Conservation (phyloP, 257 asterid genomes). For the Eucommia ulmoides region DNA sequence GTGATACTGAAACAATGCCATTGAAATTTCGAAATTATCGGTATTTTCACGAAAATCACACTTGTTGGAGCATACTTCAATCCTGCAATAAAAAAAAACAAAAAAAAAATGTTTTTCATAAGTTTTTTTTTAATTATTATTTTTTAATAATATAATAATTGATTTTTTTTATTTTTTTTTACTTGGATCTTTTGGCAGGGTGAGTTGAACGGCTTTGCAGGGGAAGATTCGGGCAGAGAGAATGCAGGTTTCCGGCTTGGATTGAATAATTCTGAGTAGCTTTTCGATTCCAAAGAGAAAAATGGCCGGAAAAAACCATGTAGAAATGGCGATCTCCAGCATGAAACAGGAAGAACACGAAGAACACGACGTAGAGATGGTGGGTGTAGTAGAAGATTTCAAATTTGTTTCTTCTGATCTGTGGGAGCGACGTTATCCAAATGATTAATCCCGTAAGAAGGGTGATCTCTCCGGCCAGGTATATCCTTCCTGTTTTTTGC, state of each 20-base stretch:
- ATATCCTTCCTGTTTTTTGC: constrained; percentile 69
- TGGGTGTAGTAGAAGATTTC: constrained; percentile 60
- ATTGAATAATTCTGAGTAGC: constrained; percentile 48
- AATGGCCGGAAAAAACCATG: constrained; percentile 60
- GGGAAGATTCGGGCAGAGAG: constrained; percentile 66
- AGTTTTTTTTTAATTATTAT: too few species aligned
- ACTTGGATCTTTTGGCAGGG: constrained; percentile 79
- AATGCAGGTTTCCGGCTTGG: constrained; percentile 59
- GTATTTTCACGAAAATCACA: constrained; percentile 56
- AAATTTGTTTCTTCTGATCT: constrained; percentile 55
- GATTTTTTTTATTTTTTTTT: too few species aligned
- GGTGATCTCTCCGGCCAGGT: constrained; percentile 78
- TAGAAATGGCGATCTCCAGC: constrained; percentile 89
- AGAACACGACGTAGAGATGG: constrained; percentile 57
- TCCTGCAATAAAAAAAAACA: constrained; percentile 43
- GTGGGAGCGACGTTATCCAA: constrained; percentile 70
- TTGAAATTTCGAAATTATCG: constrained; percentile 51
- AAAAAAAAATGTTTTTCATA: too few species aligned
- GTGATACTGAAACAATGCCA: constrained; percentile 83
- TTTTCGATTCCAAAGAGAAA: constrained; percentile 64
- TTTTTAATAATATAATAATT: too few species aligned
- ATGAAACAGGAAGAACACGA: constrained; percentile 64
- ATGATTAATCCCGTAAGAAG: constrained; percentile 40
- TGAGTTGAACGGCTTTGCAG: constrained; percentile 54
- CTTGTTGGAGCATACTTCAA: constrained; percentile 53